These are phyloP conservation scores for Fusarium pseudonygamai DNA, from an alignment of 2,329 filamentous ascomycete genomes.

Conservation along the genomic window DNA sequence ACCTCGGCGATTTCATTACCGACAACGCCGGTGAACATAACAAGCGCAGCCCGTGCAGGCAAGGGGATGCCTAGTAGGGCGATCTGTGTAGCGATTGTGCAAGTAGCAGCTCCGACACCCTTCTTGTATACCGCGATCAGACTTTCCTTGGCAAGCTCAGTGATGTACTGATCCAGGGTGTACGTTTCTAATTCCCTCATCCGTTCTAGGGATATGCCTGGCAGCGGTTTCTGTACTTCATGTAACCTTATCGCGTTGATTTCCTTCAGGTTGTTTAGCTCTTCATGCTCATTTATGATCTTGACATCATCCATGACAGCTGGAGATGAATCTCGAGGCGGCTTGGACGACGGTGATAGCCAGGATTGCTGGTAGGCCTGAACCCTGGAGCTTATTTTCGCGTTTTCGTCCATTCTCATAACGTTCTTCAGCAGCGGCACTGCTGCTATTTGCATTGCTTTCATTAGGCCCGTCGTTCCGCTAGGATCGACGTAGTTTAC, in stretches of 20 bases:
- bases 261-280: accelerated
- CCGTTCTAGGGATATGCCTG: too few species aligned
- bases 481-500: background rate
- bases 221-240: background rate
- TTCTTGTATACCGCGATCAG: too few species aligned
- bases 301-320: background rate
- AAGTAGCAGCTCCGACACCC: too few species aligned
- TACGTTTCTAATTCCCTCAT: too few species aligned
- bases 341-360: background rate
- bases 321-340: background rate
- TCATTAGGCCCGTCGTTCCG: accelerated
- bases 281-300: background rate
- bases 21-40: too few species aligned
- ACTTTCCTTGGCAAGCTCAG: too few species aligned
- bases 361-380: background rate
- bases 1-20: too few species aligned
- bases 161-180: too few species aligned
- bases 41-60: too few species aligned
- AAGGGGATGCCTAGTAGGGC: too few species aligned
- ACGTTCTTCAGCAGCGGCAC: too few species aligned
- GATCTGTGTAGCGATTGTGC: too few species aligned
- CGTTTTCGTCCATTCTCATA: background rate
- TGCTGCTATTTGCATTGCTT: background rate
- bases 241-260: background rate
- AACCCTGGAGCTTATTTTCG: background rate